Conservation (phyloP, 495 filamentous ascomycete species). For the Aspergillus saccharolyticus region DNA sequence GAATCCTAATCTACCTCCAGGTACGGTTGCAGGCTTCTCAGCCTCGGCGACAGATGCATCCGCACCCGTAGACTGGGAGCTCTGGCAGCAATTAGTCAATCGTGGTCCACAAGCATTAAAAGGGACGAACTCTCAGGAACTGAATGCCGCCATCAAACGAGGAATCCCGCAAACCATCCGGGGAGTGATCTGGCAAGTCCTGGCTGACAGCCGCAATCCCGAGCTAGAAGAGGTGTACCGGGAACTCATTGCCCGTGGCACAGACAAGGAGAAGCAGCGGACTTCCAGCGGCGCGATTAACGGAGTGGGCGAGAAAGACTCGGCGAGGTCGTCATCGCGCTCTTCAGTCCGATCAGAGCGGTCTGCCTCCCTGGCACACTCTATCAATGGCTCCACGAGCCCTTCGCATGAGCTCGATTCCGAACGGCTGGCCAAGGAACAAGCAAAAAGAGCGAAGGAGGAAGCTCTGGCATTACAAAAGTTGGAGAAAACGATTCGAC, state of each 20-base stretch:
- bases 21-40: conserved; percentile 72
- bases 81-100: conserved; percentile 95
- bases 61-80: conserved; percentile 84
- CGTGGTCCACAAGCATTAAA: conserved; percentile 84
- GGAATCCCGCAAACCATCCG: conserved; percentile 93
- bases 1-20: conserved; percentile 65
- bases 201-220: conserved; percentile 88
- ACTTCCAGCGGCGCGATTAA: conserved; percentile 35
- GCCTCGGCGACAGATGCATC: conserved; percentile 60
- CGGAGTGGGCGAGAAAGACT: conserved; percentile 54
- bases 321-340: conserved; percentile 58
- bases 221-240: conserved; percentile 85
- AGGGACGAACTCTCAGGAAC: conserved; percentile 75
- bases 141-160: conserved; percentile 84
- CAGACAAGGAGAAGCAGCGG: conserved; percentile 66
- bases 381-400: conserved; percentile 56
- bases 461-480: conserved; percentile 66
- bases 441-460: conserved; percentile 71
- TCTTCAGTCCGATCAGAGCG: conserved; percentile 79
- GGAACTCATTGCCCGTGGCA: conserved; percentile 74
- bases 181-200: conserved; percentile 95
- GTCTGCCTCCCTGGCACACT: conserved; percentile 60
- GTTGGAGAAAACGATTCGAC: conserved; percentile 85
- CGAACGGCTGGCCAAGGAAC: conserved; percentile 61
- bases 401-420: conserved; percentile 57